Base-by-base conservation (phyloP, 305 asterid genomes). In the Plantago coronopus region DNA sequence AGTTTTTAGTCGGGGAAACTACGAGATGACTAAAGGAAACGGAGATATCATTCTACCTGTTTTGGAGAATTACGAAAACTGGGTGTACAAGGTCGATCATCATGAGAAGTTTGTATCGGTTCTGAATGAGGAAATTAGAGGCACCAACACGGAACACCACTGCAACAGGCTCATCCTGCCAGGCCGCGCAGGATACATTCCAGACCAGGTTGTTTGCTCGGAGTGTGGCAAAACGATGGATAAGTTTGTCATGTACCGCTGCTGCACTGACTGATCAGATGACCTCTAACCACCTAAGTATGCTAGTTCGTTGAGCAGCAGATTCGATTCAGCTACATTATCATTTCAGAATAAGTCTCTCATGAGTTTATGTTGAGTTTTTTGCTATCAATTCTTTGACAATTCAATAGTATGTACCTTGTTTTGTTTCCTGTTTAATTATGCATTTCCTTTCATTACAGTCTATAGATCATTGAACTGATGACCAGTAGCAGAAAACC, bases 141-240 rank as follows among this genome's bases (percentile, higher is more conserved):
- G 62, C 0, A 72, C 61, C 64, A 88, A 76, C 53, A 74, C 80
- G 2, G 81, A 79, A 5, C 91, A 83, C 47, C 95, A 79, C 42
- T 88, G 95, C 71, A 76, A 74, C 78, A 81, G 89, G 20, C 79
- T 88, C 43, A 77, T 83, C 40, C 71, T 85, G 46, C 95, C 96
- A 0, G 95, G 87, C 0, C 72, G 67, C 23, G 55, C 81, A 1
- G 94, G 90, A 0, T 70, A 83, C 50, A 76, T 87, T 3, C 96
- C 96, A 0, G 94, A 87, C 65, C 67, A 21, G 46, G 90, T 93
- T 58, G 82, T 70, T 29, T 93, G 99, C 70, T 83, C 91, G 1
- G 97, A 93, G 67, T 93, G 99, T 34, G 74, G 86, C 48, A 86
- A 79, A 64, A 64, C 56, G 0, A 93, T 93, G 99, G 97, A 87